Evolutionary conservation across 2,329 filamentous ascomycete species (phyloP).

Genomic region (Arthrocladium fulminans): DNA sequence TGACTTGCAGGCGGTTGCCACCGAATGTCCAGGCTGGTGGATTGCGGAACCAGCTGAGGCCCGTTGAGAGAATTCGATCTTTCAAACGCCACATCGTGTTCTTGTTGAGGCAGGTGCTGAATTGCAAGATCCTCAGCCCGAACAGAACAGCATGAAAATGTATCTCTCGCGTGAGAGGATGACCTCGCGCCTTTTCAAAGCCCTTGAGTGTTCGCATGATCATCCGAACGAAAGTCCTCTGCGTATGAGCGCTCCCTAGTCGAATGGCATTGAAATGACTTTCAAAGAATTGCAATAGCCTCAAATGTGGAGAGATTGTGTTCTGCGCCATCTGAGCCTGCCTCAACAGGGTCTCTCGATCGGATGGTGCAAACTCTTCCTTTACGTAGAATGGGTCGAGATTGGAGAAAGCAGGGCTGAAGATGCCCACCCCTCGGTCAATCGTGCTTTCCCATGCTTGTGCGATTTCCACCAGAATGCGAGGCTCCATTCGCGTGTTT

Average conservation of each 20-base stretch:
- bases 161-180: constrained; percentile 85
- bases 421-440: constrained; percentile 67
- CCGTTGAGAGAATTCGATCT: constrained; percentile 78
- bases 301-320: constrained; percentile 74
- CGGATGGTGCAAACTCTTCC: constrained; percentile 87
- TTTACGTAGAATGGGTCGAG: constrained; percentile 83
- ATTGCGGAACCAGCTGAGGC: constrained; percentile 77
- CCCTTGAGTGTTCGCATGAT: constrained; percentile 70
- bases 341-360: constrained; percentile 64
- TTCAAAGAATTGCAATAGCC: constrained; percentile 76
- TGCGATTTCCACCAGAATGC: constrained; percentile 75
- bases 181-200: constrained; percentile 59
- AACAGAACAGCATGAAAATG: constrained; percentile 83
- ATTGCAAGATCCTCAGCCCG: constrained; percentile 65
- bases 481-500: constrained; percentile 77
- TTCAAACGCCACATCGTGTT: constrained; percentile 73
- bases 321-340: constrained; percentile 73
- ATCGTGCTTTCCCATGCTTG: constrained; percentile 87
- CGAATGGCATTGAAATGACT: constrained; percentile 93
- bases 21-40: constrained; percentile 88
- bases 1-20: constrained; percentile 84
- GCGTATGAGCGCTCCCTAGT: constrained; percentile 72
- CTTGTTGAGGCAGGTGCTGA: constrained; percentile 56
- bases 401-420: constrained; percentile 62
- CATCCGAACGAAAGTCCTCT: constrained; percentile 71